These are phyloP conservation scores for Geum urbanum DNA, from an alignment of 306 rosid genomes.

Conservation along the genomic window DNA sequence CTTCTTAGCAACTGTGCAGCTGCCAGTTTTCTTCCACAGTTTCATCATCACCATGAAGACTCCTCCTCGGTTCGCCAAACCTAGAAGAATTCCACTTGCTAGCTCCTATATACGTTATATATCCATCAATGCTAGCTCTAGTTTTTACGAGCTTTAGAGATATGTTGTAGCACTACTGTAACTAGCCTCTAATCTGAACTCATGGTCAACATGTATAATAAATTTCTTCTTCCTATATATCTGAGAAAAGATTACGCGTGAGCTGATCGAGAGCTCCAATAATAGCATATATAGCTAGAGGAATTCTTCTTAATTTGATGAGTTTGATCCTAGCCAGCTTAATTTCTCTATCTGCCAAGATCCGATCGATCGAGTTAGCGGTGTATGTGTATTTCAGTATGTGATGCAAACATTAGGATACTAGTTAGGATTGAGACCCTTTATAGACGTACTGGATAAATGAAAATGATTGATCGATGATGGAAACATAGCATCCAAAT, in stretches of 20 bases:
- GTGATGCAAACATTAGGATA: background rate
- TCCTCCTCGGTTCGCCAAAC: constrained; percentile 14
- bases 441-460: background rate
- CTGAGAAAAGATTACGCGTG: background rate
- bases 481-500: background rate
- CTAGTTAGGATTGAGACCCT: background rate
- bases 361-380: background rate
- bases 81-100: background rate
- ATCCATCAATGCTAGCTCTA: background rate
- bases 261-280: background rate
- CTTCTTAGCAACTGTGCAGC: constrained; percentile 19
- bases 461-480: background rate
- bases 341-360: background rate
- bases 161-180: too few relatives aligned
- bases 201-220: background rate
- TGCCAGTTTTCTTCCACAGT: constrained; percentile 37
- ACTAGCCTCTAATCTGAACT: background rate
- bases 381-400: too few relatives aligned
- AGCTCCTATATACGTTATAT: background rate
- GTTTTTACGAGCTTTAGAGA: background rate
- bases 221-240: background rate
- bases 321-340: background rate
- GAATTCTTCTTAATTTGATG: background rate
- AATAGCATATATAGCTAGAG: too few relatives aligned
- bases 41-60: constrained; percentile 15